Evolutionary conservation across 2,329 filamentous ascomycete species (phyloP).

Genomic region (Nemania abortiva): DNA sequence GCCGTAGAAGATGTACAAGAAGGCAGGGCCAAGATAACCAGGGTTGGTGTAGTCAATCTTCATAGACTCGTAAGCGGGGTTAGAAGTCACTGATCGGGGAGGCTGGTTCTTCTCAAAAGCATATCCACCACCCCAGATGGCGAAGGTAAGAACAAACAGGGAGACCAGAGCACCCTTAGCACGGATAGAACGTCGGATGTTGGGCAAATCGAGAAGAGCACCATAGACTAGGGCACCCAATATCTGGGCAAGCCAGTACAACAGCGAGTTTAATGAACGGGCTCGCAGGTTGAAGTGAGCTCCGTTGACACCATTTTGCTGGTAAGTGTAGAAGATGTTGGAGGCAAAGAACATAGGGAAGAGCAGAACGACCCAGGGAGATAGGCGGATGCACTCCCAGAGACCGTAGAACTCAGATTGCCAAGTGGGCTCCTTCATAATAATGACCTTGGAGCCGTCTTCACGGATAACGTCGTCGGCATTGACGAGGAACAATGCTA

Average conservation of each 20-base stretch:
- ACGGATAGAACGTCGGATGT: slow-evolving; percentile 69
- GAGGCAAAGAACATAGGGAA: slow-evolving; percentile 85
- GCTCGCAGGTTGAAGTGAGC: slow-evolving; percentile 79
- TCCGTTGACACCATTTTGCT: slow-evolving; percentile 78
- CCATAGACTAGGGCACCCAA: slow-evolving; percentile 76
- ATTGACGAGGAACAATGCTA: slow-evolving; percentile 72
- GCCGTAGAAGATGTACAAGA: slow-evolving; percentile 70
- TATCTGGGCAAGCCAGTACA: slow-evolving; percentile 81
- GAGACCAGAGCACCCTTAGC: slow-evolving; percentile 70
- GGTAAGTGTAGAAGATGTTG: slow-evolving; percentile 86
- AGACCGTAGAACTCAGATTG: slow-evolving; percentile 77
- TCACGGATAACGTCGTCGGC: slow-evolving; percentile 74
- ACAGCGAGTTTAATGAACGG: slow-evolving; percentile 75
- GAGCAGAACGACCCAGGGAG: slow-evolving; percentile 75
- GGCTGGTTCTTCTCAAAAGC: slow-evolving; percentile 72
- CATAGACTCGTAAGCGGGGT: slow-evolving; percentile 31
- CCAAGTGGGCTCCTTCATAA: slow-evolving; percentile 84
- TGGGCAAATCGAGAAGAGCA: slow-evolving; percentile 69
- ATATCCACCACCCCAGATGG: slow-evolving; percentile 79
- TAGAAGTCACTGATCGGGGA: slow-evolving; percentile 53
- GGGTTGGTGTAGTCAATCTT: slow-evolving; percentile 67
- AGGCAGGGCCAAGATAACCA: slow-evolving; percentile 78
- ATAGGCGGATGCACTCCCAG: slow-evolving; percentile 70
- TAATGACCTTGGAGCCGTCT: slow-evolving; percentile 77
- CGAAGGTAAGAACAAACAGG: slow-evolving; percentile 75